phyloP scores from a whole-genome alignment of 306 rosid species.

The Glycine latifolia region DNA sequence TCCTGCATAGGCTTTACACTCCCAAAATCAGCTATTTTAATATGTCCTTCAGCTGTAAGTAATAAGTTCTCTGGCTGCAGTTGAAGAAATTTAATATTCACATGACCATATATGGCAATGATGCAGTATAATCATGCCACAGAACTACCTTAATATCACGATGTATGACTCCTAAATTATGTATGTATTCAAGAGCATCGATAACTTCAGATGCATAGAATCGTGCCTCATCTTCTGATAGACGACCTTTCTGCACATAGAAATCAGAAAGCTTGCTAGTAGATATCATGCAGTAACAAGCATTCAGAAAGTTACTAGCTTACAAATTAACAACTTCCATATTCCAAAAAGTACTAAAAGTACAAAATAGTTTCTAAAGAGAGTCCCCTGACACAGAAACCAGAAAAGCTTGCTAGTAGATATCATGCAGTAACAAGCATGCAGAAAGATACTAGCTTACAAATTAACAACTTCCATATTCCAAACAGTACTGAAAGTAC shows the following conservation, averaged over 20 bases:
- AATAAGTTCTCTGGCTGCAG: conserved; percentile 98
- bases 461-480: conserved; percentile 15
- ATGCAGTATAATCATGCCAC: conserved; percentile 44
- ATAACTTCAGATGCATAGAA: conserved; percentile 98
- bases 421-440: conserved; percentile 40
- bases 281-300: conserved; percentile 42
- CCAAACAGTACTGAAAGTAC: not conserved
- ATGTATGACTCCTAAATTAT: conserved; percentile 92
- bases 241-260: conserved; percentile 82
- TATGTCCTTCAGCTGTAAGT: conserved; percentile 87
- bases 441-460: not conserved
- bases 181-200: conserved; percentile 97
- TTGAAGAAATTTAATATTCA: conserved; percentile 47
- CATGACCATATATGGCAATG: conserved; percentile 41
- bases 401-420: conserved; percentile 40
- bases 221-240: conserved; percentile 85
- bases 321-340: conserved; percentile 12
- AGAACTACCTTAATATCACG: conserved; percentile 94
- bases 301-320: conserved; percentile 6
- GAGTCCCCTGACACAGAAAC: conserved; percentile 26
- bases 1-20: conserved; percentile 98
- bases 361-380: conserved; percentile 8
- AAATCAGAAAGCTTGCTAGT: conserved; percentile 42
- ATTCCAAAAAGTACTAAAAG: conserved; percentile 9
- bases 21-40: conserved; percentile 99